phyloP scores from a whole-genome alignment of 1,284 basidiomycete genomes.

The Cystobasidiaceae sp. region DNA sequence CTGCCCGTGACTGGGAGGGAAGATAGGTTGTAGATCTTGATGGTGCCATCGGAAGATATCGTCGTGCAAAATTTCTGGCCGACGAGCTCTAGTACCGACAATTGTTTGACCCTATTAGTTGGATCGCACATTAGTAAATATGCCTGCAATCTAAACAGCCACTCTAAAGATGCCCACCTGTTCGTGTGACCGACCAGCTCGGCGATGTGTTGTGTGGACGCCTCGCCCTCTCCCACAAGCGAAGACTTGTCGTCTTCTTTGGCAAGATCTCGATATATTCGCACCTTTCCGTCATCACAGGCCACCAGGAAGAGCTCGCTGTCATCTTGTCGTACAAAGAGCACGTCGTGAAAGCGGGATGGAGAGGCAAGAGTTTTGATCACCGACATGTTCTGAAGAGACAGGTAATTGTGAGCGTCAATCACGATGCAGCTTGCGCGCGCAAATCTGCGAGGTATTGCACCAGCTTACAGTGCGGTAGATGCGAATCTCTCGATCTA shows the following conservation, averaged over 20 bases:
- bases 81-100: conserved; percentile 1
- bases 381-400: conserved; percentile 66
- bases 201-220: conserved; percentile 52
- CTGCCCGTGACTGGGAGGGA: conserved; percentile 46
- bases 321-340: conserved; percentile 55
- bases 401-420: too few relatives aligned
- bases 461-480: conserved; percentile 63
- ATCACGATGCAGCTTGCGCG: too few relatives aligned
- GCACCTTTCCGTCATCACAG: conserved; percentile 77
- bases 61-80: conserved; percentile 55
- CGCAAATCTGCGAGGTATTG: too few relatives aligned
- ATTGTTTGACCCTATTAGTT: conserved; percentile 11
- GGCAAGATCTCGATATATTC: conserved; percentile 60
- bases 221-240: background rate
- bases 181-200: conserved; percentile 66
- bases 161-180: conserved; percentile 53
- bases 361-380: conserved; percentile 66
- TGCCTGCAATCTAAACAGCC: background rate
- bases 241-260: conserved; percentile 45
- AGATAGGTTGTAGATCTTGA: conserved; percentile 70
- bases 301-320: conserved; percentile 67
- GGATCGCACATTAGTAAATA: background rate
- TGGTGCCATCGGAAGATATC: conserved; percentile 75
- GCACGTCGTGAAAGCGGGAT: conserved; percentile 71
- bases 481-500: conserved; percentile 65